Evolutionary conservation across 2,329 filamentous ascomycete species (phyloP), one percentile per base, ranked within the genome.

Genomic region (Microsporum ferrugineum): DNA sequence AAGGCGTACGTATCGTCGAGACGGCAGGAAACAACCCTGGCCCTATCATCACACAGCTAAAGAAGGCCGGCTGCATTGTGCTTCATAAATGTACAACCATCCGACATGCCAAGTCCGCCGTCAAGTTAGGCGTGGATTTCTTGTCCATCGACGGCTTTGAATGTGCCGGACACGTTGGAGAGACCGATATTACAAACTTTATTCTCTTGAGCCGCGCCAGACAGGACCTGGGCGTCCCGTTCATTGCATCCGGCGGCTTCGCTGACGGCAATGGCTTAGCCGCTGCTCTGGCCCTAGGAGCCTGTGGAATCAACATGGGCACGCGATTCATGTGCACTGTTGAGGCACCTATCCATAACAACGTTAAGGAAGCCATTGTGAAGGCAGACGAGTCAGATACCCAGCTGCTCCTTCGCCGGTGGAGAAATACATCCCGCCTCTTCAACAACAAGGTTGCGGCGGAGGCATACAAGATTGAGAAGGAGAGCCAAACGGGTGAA

Each of bases 41-140:
- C 0, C 91, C 91, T 2, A 87, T 99, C 65, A 97, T 99, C 74
- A 80, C 84, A 71, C 84, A 90, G 79, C 82, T 99, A 60, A 99
- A 97, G 78, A 82, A 82, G 63, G 88, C 86, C 4, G 85, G 84
- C 61, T 83, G 84, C 69, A 92, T 83, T 61, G 85, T 99, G 68
- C 79, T 99, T 61, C 94, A 99, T 83, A 99, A 99, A 79, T 97
- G 94, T 80, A 99, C 94, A 6, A 95, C 90, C 3, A 95, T 99
- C 76, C 81, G 91, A 60, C 94, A 99, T 73, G 94, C 94, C 23
- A 84, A 90, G 74, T 91, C 88, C 66, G 94, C 94, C 57, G 82
- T 95, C 62, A 96, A 95, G 76, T 85, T 97, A 43, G 94, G 94
- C 65, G 94, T 96, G 3, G 94, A 99, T 75, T 97, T 99, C 76